Conservation (phyloP, 805 yeast genomes). For the Geotrichum ghanense region DNA sequence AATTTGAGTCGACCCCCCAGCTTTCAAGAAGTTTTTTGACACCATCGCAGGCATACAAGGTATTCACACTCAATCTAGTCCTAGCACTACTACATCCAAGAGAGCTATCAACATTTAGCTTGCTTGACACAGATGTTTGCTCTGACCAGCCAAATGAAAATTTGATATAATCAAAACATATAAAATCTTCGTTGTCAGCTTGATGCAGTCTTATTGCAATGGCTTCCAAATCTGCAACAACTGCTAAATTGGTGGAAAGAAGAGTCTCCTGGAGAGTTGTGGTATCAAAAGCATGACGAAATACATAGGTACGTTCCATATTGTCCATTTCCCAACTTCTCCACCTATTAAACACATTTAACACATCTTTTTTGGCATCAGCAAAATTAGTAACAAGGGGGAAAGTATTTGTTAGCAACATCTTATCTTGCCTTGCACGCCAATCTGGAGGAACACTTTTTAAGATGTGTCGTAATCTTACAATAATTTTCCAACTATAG, state of each 20-base stretch:
- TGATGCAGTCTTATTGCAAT: constrained; percentile 21
- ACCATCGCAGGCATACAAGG: constrained; percentile 11
- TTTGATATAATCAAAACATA: constrained; percentile 24
- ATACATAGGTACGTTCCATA: constrained; percentile 44
- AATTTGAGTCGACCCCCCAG: background rate
- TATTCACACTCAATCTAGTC: constrained; percentile 15
- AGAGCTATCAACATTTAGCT: constrained; percentile 12
- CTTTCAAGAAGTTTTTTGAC: background rate
- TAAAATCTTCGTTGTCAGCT: constrained; percentile 23
- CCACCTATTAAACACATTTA: constrained; percentile 61
- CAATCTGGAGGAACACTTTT: constrained; percentile 46
- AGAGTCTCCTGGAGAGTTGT: constrained; percentile 10
- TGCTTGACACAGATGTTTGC: constrained; percentile 4
- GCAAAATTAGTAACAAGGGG: constrained; percentile 27
- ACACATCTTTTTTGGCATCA: constrained; percentile 43
- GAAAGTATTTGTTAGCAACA: constrained; percentile 28
- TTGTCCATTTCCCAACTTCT: constrained; percentile 82
- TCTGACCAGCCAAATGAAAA: constrained; percentile 13
- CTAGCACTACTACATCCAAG: constrained; percentile 15
- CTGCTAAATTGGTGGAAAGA: constrained; percentile 6
- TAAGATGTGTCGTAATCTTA: constrained; percentile 66
- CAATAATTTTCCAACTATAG: constrained; percentile 80
- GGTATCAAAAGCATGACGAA: constrained; percentile 37
- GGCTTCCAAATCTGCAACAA: constrained; percentile 21
- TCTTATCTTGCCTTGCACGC: constrained; percentile 27